Percentiles rank a stretch among this genome's conserved stretches.
phyloP scores from a whole-genome alignment of 2,329 filamentous ascomycete species.

The Lachnellula arida region DNA sequence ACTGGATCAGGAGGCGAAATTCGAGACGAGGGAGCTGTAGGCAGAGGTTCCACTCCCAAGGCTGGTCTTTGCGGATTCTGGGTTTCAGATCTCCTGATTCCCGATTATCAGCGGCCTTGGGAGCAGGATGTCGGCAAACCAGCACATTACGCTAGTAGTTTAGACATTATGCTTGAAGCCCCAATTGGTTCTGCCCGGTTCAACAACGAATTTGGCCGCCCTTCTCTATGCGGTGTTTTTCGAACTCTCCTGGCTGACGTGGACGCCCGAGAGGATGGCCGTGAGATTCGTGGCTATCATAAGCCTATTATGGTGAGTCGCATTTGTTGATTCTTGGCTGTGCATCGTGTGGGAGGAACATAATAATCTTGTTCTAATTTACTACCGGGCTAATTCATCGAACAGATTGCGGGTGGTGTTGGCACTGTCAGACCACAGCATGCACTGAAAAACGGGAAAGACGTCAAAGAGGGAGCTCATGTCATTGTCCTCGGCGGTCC shows the following conservation, averaged over 20 bases:
- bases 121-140: conserved; percentile 88
- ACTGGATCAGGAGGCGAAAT: conserved; percentile 96
- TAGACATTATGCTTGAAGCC: conserved; percentile 97
- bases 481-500: conserved; percentile 91
- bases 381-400: neutral
- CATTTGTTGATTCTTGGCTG: neutral
- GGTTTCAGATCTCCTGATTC: conserved; percentile 90
- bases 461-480: conserved; percentile 83
- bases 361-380: neutral
- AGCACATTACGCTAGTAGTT: conserved; percentile 83
- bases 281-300: conserved; percentile 84
- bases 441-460: conserved; percentile 74
- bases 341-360: neutral
- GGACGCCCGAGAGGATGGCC: conserved; percentile 49
- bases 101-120: conserved; percentile 78
- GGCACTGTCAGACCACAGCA: conserved; percentile 89
- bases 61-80: conserved; percentile 89
- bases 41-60: conserved; percentile 87
- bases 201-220: conserved; percentile 96
- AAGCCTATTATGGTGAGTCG: conserved; percentile 77
- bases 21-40: conserved; percentile 90
- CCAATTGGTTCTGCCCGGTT: conserved; percentile 92
- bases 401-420: conserved; percentile 77
- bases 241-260: conserved; percentile 76
- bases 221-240: conserved; percentile 85